Conservation (phyloP, 371 early-diverging fungal genomes). For the Choanephora cucurbitarum region DNA sequence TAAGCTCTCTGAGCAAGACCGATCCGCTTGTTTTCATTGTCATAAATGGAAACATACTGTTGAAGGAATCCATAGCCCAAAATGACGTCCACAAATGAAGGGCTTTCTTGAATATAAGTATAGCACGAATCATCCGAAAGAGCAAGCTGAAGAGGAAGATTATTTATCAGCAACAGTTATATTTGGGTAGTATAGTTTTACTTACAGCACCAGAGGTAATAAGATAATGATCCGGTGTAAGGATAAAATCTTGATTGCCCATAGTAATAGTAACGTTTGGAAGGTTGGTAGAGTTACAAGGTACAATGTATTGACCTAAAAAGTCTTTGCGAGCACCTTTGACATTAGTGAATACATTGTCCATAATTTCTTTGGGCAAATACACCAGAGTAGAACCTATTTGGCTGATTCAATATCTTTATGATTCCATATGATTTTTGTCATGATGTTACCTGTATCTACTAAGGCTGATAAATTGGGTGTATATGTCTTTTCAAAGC, state of each 20-base stretch:
- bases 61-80: slow-evolving; percentile 52
- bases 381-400: slow-evolving; percentile 41
- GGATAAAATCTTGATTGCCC: slow-evolving; percentile 18
- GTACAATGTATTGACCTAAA: slow-evolving; percentile 36
- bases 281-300: slow-evolving; percentile 29
- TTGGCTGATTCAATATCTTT: background rate
- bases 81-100: slow-evolving; percentile 39
- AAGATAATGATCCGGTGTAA: slow-evolving; percentile 37
- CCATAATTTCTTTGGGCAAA: slow-evolving; percentile 31
- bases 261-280: slow-evolving; percentile 30
- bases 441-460: slow-evolving; percentile 37
- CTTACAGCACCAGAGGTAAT: slow-evolving; percentile 34
- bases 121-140: slow-evolving; percentile 25
- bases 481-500: slow-evolving; percentile 6
- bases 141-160: slow-evolving; percentile 11
- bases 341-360: slow-evolving; percentile 17
- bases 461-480: slow-evolving; percentile 27
- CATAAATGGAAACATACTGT: slow-evolving; percentile 45
- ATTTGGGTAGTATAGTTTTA: no score
- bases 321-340: slow-evolving; percentile 19
- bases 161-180: background rate
- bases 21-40: slow-evolving; percentile 38
- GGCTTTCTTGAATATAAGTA: slow-evolving; percentile 43
- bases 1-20: slow-evolving; percentile 37
- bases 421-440: no score